phyloP scores from a whole-genome alignment of 495 filamentous ascomycete species.

The Ramalina peruviana region DNA sequence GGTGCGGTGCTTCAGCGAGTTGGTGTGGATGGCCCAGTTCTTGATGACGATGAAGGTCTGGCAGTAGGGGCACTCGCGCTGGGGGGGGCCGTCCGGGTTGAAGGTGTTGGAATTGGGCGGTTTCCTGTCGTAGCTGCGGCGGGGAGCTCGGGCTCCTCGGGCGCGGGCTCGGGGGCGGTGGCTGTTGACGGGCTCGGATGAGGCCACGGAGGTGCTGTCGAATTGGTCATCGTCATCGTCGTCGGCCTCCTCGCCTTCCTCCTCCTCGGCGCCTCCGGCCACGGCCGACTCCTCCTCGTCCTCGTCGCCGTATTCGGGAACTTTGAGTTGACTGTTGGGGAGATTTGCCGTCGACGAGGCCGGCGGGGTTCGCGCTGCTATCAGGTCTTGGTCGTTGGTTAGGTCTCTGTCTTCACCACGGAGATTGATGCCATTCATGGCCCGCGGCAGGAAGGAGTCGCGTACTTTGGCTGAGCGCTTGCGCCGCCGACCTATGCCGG shows the following conservation, averaged over 20 bases:
- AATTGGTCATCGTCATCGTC: neutral
- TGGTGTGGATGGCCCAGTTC: constrained; percentile 3
- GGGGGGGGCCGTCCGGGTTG: no score
- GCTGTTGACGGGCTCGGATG: neutral
- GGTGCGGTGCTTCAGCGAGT: neutral
- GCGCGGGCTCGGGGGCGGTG: neutral
- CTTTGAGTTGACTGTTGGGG: neutral
- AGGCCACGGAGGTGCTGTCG: neutral
- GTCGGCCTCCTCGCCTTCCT: neutral
- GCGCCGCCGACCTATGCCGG: no score
- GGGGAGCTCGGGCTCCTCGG: neutral
- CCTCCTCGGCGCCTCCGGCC: neutral
- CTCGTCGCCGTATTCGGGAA: neutral
- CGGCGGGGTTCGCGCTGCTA: no score
- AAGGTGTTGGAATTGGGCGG: neutral
- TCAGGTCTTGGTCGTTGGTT: no score
- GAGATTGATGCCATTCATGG: no score
- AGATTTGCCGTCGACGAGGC: neutral
- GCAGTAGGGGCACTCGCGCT: neutral
- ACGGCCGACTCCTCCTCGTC: neutral
- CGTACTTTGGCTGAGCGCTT: no score
- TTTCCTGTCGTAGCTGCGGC: neutral
- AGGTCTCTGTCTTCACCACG: no score
- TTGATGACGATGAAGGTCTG: neutral
- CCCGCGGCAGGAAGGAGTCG: no score